Evolutionary conservation across 495 filamentous ascomycete species (phyloP), one percentile per base, ranked within the genome.

Genomic region (Wilcoxina mikolae): DNA sequence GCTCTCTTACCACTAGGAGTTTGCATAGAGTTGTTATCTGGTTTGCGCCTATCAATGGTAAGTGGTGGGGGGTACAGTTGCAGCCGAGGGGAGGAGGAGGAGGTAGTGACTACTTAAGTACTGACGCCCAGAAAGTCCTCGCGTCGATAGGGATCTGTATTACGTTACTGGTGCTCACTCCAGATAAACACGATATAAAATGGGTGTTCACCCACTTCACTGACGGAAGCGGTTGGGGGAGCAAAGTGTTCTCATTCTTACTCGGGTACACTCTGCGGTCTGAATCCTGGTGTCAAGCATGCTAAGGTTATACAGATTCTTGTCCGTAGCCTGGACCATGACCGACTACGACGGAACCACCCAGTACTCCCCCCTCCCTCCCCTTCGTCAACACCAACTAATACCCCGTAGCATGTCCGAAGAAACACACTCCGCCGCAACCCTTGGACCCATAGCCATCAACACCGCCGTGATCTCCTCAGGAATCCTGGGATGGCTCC

Each of bases 261-360:
- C 68, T 83, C 23, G 80, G 80, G 4, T 66, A 41, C 43, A 51
- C 31, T 18, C 7, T 4, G 3, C n/a, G 31, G 10, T 7, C 4
- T 28, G 29, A 22, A n/a, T 45, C 9, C 42, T 24, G 42, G 9
- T 24, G 42, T 18, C 42, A 35, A 35, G n/a, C n/a, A n/a, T n/a
- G n/a, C n/a, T n/a, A n/a, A 7, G 31, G 7, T 17, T n/a, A 18
- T 53, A 48, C 12, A 61, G 64, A 29, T 85, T 85, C 60, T 69
- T 85, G 11, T 81, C 79, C 3, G 82, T 85, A 1, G 78, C 82
- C 12, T 85, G 81, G 81, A 81, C 77, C 10, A 84, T 85, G 81
- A 85, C 81, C 15, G 81, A 85, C 60, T 85, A 85, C 57, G 81
- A 84, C 60, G 81, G 78, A 25, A 85, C 81, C 0, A 83, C 81